Evolutionary conservation across 192 early-diverging fungal genomes (phyloP).

Genomic region (Anaeromyces robustus): DNA sequence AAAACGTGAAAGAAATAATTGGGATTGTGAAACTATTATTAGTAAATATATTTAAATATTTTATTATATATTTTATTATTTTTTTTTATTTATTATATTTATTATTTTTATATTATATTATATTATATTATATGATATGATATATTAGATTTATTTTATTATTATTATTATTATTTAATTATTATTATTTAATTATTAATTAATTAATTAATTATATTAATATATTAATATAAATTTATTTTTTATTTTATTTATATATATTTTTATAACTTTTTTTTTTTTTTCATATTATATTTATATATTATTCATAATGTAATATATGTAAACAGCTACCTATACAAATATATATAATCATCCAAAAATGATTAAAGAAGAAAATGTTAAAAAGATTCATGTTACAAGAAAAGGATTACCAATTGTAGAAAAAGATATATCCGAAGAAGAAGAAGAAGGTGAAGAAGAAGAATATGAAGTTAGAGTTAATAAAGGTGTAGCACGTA

Average conservation of each 20-base stretch:
- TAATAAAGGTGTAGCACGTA: conserved; percentile 58
- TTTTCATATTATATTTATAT: no score
- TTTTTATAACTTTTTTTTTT: no score
- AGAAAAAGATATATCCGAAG: conserved; percentile 4
- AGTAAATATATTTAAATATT: background rate
- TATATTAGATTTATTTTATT: no score
- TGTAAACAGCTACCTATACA: background rate
- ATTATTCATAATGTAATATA: no score
- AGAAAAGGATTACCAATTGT: conserved; percentile 17
- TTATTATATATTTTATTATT: background rate
- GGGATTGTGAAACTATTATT: background rate
- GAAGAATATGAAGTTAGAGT: conserved; percentile 16
- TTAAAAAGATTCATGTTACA: conserved; percentile 34
- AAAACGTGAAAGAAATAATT: conserved; percentile 32
- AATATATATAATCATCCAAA: conserved; percentile 11
- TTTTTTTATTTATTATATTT: no score
- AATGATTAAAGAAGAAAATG: conserved; percentile 12
- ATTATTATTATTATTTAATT: no score
- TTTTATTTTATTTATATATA: no score
- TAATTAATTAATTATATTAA: no score
- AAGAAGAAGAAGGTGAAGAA: conserved; percentile 9
- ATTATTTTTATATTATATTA: no score
- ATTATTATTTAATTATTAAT: no score
- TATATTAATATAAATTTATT: no score
- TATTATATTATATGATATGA: no score